Evolutionary conservation across 148 eudicot genomes (phyloP).

Genomic region (Linanthus parryae): DNA sequence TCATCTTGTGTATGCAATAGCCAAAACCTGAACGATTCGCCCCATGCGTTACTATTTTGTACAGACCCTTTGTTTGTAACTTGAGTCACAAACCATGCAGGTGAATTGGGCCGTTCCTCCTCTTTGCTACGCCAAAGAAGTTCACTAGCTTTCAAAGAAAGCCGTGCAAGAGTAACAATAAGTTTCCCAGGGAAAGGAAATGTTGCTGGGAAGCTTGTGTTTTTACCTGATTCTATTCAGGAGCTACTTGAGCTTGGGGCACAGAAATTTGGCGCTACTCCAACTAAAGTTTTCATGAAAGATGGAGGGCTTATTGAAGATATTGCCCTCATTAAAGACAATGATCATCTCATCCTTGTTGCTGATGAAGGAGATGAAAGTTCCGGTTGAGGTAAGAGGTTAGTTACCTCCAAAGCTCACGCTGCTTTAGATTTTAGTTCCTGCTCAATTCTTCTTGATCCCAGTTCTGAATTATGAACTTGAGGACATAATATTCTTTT

Average conservation of each 20-base stretch:
- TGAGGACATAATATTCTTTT: too few relatives aligned
- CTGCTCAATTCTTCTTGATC: too few relatives aligned
- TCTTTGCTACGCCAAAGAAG: constrained; percentile 5
- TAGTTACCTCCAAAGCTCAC: too few relatives aligned
- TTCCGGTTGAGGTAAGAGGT: too few relatives aligned
- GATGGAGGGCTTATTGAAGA: constrained; percentile 72
- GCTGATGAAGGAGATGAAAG: constrained; percentile 5
- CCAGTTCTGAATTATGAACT: too few relatives aligned
- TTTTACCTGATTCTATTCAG: constrained; percentile 52
- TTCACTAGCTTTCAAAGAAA: constrained; percentile 8
- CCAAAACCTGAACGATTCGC: too few relatives aligned
- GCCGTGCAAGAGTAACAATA: constrained; percentile 38
- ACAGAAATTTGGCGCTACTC: constrained; percentile 39
- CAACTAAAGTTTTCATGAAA: constrained; percentile 29
- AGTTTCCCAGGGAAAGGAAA: constrained; percentile 37
- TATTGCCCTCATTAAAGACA: constrained; percentile 58
- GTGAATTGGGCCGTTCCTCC: constrained; percentile 17
- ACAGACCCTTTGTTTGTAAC: too few relatives aligned
- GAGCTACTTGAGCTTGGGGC: constrained; percentile 52
- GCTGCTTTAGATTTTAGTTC: too few relatives aligned
- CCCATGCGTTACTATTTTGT: too few relatives aligned
- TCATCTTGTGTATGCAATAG: too few relatives aligned
- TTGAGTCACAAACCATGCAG: constrained; percentile 33
- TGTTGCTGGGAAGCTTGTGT: constrained; percentile 25
- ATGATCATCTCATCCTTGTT: constrained; percentile 56